Conservation (phyloP, 2,329 filamentous ascomycete species). For the Gyromitra esculenta region DNA sequence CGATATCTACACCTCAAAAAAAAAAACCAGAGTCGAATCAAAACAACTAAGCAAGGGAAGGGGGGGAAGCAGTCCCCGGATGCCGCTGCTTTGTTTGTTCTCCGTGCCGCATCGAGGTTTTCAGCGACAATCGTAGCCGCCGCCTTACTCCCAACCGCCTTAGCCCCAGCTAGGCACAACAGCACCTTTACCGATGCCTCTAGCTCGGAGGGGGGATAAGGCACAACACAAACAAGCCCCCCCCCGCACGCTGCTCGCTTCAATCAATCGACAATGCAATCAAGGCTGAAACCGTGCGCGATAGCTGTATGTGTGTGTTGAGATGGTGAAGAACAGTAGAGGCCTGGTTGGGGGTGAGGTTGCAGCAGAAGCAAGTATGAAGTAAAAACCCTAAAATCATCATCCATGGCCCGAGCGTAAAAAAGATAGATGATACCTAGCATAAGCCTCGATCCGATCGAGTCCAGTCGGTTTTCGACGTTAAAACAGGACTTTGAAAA, state of each 20-base stretch:
- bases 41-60: background rate
- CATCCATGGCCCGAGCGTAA: background rate
- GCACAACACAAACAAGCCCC: constrained; percentile 1
- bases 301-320: too few relatives aligned
- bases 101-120: constrained; percentile 30
- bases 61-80: background rate
- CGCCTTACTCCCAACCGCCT: constrained; percentile 22
- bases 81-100: constrained; percentile 16
- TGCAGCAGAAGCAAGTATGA: constrained; percentile 7
- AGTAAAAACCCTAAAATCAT: background rate
- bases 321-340: background rate
- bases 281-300: constrained; percentile 15
- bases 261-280: constrained; percentile 34
- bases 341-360: background rate
- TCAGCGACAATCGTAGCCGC: constrained; percentile 38
- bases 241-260: constrained; percentile 16
- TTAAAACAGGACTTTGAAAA: constrained; percentile 10
- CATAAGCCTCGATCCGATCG: constrained; percentile 29
- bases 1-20: background rate
- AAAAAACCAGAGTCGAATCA: background rate
- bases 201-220: background rate
- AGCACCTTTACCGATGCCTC: constrained; percentile 4
- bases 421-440: constrained; percentile 28
- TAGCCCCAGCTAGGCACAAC: constrained; percentile 24
- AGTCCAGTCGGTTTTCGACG: background rate